phyloP scores from a whole-genome alignment of 345 rosid genomes.

The Clarkia xantiana region DNA sequence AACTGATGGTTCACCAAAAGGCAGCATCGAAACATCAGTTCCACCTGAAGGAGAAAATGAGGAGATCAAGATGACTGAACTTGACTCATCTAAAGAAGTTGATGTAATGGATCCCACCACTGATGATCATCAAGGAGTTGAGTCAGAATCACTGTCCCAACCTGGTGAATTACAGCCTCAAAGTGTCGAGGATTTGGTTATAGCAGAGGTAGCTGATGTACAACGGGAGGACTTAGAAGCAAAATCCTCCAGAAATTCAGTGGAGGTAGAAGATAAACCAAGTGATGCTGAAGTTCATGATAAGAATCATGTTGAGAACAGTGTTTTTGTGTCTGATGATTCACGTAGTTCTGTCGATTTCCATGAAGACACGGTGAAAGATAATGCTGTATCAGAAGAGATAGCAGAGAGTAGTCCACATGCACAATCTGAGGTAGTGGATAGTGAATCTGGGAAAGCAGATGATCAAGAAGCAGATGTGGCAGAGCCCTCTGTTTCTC shows the following conservation, averaged over 20 bases:
- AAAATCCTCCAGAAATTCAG: constrained; percentile 21
- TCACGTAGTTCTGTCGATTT: constrained; percentile 18
- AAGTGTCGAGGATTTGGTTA: constrained; percentile 17
- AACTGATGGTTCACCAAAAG: constrained; percentile 13
- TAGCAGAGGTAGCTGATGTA: constrained; percentile 17
- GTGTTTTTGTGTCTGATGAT: constrained; percentile 17
- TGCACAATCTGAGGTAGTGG: constrained; percentile 22
- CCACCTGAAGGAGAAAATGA: constrained; percentile 27
- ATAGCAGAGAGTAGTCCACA: constrained; percentile 18
- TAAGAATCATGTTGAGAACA: constrained; percentile 15
- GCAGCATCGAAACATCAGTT: constrained; percentile 8
- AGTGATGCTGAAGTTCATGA: constrained; percentile 16
- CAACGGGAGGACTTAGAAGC: constrained; percentile 23
- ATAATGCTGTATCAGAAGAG: constrained; percentile 22
- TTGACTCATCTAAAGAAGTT: constrained; percentile 16
- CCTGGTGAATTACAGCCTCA: constrained; percentile 25
- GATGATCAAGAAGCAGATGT: constrained; percentile 18
- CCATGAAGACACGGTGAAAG: constrained; percentile 23
- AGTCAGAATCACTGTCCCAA: constrained; percentile 20
- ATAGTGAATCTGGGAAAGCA: constrained; percentile 19
- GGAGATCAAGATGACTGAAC: constrained; percentile 15
- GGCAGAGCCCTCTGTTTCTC: constrained; percentile 24
- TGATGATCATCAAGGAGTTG: constrained; percentile 24
- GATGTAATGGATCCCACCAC: constrained; percentile 21
- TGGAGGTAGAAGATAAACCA: constrained; percentile 21